A percentile compares a stretch with the other conserved stretches of the same genome.
Evolutionary conservation across 192 early-diverging fungal genomes (phyloP).

Genomic region (Spizellomyces sp.): DNA sequence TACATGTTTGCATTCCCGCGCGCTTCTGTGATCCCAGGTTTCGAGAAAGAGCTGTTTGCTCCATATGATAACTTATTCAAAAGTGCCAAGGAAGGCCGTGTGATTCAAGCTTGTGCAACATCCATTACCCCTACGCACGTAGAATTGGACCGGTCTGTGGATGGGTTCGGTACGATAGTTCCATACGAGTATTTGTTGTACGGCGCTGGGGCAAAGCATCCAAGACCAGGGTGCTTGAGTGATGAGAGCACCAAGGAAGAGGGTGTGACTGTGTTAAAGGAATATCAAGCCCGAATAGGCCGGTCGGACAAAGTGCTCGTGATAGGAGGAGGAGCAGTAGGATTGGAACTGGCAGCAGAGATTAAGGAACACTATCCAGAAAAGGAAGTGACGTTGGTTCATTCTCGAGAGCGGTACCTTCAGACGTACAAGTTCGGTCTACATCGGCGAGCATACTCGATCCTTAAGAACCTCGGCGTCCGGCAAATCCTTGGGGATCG

Average conservation of each 20-base stretch:
- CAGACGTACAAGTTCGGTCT: constrained; percentile 56
- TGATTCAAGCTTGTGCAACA: constrained; percentile 51
- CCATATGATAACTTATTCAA: constrained; percentile 56
- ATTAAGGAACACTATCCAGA: constrained; percentile 61
- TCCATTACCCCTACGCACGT: constrained; percentile 50
- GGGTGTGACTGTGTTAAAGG: constrained; percentile 42
- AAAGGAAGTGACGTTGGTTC: constrained; percentile 62
- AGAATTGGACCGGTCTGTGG: constrained; percentile 53
- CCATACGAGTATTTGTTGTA: constrained; percentile 61
- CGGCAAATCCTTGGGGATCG: constrained; percentile 56
- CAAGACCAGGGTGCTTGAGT: constrained; percentile 45
- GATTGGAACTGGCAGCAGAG: constrained; percentile 75
- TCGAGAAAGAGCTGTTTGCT: constrained; percentile 62
- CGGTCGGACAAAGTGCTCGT: constrained; percentile 62
- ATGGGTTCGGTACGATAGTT: constrained; percentile 49
- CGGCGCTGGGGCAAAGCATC: constrained; percentile 53
- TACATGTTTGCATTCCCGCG: constrained; percentile 70
- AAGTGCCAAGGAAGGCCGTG: constrained; percentile 41
- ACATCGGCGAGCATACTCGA: constrained; percentile 57
- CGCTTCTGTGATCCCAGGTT: constrained; percentile 53
- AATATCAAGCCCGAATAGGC: constrained; percentile 58
- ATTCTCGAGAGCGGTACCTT: constrained; percentile 65
- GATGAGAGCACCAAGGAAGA: constrained; percentile 42
- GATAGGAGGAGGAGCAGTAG: constrained; percentile 76
- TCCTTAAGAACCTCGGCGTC: constrained; percentile 56